These are phyloP conservation scores for Eimeria brunetti DNA, from an alignment of 169 alveolate genomes.

Conservation along the genomic window DNA sequence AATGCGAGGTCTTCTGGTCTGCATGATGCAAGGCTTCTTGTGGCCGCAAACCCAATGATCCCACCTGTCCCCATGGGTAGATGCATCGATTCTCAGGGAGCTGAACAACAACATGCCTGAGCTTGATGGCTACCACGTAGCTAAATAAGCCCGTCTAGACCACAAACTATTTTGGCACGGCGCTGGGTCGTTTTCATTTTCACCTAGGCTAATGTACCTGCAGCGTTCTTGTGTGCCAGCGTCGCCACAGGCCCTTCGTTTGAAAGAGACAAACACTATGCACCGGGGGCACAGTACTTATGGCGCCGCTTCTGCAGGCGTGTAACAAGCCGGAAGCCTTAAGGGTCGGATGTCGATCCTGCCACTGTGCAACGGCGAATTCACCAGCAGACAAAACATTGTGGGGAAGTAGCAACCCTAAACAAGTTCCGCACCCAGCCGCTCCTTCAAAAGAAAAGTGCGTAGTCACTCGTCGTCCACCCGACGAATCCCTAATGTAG, in stretches of 20 bases:
- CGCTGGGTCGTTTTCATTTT: background rate
- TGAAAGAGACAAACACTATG: background rate
- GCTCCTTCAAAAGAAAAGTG: constrained; percentile 33
- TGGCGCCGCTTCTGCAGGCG: background rate
- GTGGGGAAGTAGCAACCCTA: background rate
- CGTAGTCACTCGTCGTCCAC: constrained; percentile 27
- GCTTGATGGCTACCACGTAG: background rate
- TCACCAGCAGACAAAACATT: background rate
- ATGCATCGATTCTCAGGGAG: background rate
- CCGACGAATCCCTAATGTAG: constrained; percentile 19
- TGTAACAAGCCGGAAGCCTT: background rate
- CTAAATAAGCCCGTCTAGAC: background rate
- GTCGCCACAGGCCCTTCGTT: background rate
- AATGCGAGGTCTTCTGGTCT: background rate
- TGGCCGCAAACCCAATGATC: background rate
- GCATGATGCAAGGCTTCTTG: background rate
- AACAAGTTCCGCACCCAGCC: constrained; percentile 2
- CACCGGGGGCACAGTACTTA: background rate
- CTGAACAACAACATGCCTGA: background rate
- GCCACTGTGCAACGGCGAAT: background rate
- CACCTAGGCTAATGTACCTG: background rate
- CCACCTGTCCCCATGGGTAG: background rate
- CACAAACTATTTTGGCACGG: background rate
- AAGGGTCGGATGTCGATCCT: background rate
- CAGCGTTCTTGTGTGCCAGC: background rate